Percentiles rank a stretch among this genome's conserved stretches.
Evolutionary conservation across 2,329 filamentous ascomycete genomes (phyloP).

Genomic region (Aspergillus tubingensis): DNA sequence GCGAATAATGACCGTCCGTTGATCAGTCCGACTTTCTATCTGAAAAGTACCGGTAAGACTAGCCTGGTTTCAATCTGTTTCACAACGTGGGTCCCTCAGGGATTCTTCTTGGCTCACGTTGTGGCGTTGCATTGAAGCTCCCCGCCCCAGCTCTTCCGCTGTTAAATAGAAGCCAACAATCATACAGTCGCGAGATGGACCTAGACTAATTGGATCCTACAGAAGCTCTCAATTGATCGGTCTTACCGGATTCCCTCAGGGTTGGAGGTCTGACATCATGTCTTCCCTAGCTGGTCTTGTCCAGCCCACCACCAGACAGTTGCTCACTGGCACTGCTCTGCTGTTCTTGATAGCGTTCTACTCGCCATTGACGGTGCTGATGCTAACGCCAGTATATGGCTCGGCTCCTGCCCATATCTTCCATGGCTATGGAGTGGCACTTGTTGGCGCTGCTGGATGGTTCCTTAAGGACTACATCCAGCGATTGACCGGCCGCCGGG

Average conservation of each 20-base stretch:
- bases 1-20: not conserved
- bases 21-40: conserved; percentile 16
- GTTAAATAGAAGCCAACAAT: not conserved
- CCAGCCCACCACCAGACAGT: conserved; percentile 29
- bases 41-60: conserved; percentile 22
- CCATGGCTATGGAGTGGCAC: conserved; percentile 67
- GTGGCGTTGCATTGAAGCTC: not conserved
- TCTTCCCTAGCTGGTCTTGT: conserved; percentile 27
- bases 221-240: conserved; percentile 1
- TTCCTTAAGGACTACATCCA: conserved; percentile 61
- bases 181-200: not conserved
- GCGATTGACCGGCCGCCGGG: conserved; percentile 52
- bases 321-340: conserved; percentile 34
- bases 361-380: conserved; percentile 59
- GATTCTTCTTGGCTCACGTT: not conserved
- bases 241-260: not conserved
- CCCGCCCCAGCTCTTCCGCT: not conserved
- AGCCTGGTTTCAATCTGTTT: conserved; percentile 14
- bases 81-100: not conserved
- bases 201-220: not conserved
- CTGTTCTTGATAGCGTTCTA: conserved; percentile 43
- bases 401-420: conserved; percentile 73
- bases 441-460: conserved; percentile 71
- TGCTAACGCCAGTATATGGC: conserved; percentile 84
- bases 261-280: conserved; percentile 24